phyloP scores from a whole-genome alignment of 192 early-diverging fungal species.

The Funneliformis geosporum region DNA sequence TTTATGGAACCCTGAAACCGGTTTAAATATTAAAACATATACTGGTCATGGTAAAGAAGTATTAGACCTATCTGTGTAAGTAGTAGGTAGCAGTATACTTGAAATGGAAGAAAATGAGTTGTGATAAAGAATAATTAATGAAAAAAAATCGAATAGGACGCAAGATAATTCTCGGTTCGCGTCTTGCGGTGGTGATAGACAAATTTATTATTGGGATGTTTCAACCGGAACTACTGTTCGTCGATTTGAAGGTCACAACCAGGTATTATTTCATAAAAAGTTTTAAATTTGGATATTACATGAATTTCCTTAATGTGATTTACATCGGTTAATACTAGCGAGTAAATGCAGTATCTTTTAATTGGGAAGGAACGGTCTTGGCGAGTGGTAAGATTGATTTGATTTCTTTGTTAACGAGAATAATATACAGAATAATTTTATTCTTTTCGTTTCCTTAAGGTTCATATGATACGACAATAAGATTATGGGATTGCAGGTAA shows the following conservation, averaged over 20 bases:
- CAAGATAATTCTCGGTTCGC: conserved; percentile 68
- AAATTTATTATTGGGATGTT: conserved; percentile 89
- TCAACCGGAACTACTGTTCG: conserved; percentile 68
- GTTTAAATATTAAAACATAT: conserved; percentile 74
- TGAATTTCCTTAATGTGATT: background rate
- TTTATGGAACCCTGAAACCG: conserved; percentile 70
- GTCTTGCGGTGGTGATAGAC: conserved; percentile 79
- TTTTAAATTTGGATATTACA: background rate
- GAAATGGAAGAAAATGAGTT: background rate
- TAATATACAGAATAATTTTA: background rate
- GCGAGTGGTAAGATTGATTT: conserved; percentile 65
- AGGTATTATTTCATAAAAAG: conserved; percentile 43
- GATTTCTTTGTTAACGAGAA: background rate
- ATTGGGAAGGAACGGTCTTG: conserved; percentile 72
- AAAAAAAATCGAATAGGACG: conserved; percentile 37
- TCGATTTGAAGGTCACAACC: conserved; percentile 76
- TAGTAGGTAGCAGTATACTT: too few relatives aligned
- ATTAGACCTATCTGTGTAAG: conserved; percentile 67
- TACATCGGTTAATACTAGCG: conserved; percentile 42
- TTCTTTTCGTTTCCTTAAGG: conserved; percentile 35
- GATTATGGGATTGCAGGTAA: conserved; percentile 79
- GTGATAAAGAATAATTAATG: background rate
- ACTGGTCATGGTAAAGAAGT: conserved; percentile 87
- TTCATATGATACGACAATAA: conserved; percentile 70
- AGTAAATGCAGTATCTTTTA: conserved; percentile 84